Evolutionary conservation across 805 yeast species (phyloP).

Genomic region (Schwanniomyces occidentalis): DNA sequence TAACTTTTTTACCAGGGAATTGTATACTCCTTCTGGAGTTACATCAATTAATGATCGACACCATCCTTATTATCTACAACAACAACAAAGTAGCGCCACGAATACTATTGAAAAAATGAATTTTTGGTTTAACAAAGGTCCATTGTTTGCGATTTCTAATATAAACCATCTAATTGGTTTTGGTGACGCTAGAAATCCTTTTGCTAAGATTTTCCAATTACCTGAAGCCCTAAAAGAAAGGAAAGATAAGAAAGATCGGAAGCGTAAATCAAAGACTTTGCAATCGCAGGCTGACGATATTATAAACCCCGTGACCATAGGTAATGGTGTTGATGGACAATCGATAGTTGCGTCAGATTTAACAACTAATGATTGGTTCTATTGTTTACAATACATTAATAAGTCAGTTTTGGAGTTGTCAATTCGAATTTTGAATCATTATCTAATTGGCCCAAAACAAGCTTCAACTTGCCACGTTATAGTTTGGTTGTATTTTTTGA

Average conservation of each 20-base stretch:
- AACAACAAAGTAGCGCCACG: slow-evolving; percentile 18
- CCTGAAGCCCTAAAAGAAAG: slow-evolving; percentile 73
- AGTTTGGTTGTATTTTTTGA: slow-evolving; percentile 74
- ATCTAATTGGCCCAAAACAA: slow-evolving; percentile 68
- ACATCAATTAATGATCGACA: slow-evolving; percentile 30
- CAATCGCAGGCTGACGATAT: slow-evolving; percentile 11
- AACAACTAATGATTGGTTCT: slow-evolving; percentile 52
- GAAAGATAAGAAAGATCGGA: slow-evolving; percentile 68
- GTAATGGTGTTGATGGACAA: slow-evolving; percentile 29
- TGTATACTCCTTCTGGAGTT: slow-evolving; percentile 35
- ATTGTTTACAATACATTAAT: slow-evolving; percentile 54
- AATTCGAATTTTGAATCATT: slow-evolving; percentile 65
- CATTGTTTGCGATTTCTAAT: slow-evolving; percentile 74
- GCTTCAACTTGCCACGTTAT: slow-evolving; percentile 71
- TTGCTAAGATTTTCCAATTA: slow-evolving; percentile 69
- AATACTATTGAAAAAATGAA: slow-evolving; percentile 50
- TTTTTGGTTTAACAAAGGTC: slow-evolving; percentile 76
- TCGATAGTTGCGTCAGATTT: slow-evolving; percentile 35
- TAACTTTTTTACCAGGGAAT: slow-evolving; percentile 55
- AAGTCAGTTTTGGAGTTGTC: slow-evolving; percentile 67
- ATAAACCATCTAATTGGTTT: slow-evolving; percentile 74
- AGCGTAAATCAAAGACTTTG: slow-evolving; percentile 43
- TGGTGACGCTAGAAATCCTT: slow-evolving; percentile 74
- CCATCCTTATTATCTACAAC: slow-evolving; percentile 31
- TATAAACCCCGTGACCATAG: slow-evolving; percentile 6